These are phyloP conservation scores for Alternaria hordeiaustralica DNA, from an alignment of 2,329 filamentous ascomycete species.

Conservation along the genomic window DNA sequence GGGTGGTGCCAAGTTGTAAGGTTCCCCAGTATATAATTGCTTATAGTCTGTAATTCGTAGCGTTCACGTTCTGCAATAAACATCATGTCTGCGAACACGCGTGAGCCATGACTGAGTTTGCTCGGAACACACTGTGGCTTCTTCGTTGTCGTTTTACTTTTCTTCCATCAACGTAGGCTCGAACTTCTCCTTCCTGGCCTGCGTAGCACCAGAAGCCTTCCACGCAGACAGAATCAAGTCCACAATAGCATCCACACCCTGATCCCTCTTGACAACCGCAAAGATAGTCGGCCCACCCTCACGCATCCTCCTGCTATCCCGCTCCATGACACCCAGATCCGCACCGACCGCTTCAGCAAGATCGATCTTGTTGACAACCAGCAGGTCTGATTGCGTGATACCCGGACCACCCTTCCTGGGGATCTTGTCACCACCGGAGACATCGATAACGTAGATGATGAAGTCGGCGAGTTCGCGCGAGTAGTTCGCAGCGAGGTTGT, in stretches of 20 bases:
- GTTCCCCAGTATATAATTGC: neutral
- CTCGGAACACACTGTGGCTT: neutral
- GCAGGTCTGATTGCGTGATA: constrained; percentile 92
- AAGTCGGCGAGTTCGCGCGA: constrained; percentile 92
- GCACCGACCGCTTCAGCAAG: constrained; percentile 88
- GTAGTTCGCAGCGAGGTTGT: constrained; percentile 98
- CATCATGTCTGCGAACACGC: neutral
- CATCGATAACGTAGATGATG: constrained; percentile 98
- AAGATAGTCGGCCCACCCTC: constrained; percentile 96
- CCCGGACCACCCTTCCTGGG: constrained; percentile 94
- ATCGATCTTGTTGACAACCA: constrained; percentile 98
- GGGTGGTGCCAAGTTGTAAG: constrained; percentile 25
- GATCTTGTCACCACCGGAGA: constrained; percentile 94
- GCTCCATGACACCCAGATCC: constrained; percentile 90
- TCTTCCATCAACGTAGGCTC: constrained; percentile 44
- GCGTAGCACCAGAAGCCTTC: constrained; percentile 80
- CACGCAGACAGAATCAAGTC: constrained; percentile 89
- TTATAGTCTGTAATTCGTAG: neutral
- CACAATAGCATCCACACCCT: constrained; percentile 84
- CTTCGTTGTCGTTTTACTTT: constrained; percentile 9
- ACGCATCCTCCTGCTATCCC: constrained; percentile 90
- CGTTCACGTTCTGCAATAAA: constrained; percentile 1
- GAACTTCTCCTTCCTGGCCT: constrained; percentile 45
- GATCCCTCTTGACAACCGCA: constrained; percentile 92
- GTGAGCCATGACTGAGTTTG: neutral